phyloP scores from a whole-genome alignment of 306 rosid species.

The Rosa persica region DNA sequence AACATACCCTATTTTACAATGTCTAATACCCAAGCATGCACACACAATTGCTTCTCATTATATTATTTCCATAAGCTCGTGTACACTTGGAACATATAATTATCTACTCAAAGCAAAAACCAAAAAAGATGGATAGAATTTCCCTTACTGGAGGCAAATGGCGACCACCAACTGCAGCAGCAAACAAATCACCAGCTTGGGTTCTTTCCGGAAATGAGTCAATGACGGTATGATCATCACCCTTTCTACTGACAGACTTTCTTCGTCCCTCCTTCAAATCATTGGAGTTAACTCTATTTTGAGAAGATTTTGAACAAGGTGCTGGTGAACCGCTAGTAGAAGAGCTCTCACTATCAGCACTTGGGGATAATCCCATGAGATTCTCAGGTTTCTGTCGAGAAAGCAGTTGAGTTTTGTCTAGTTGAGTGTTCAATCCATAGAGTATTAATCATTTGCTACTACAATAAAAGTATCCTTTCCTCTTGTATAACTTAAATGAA shows the following conservation, averaged over 20 bases:
- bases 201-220: conserved; percentile 63
- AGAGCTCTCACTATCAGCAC: conserved; percentile 57
- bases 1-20: not conserved
- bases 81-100: not conserved
- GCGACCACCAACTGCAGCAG: conserved; percentile 51
- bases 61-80: not conserved
- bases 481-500: conserved; percentile 4
- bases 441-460: not conserved
- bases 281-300: conserved; percentile 40
- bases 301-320: conserved; percentile 50
- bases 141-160: conserved; percentile 60
- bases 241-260: conserved; percentile 60
- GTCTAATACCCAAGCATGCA: not conserved
- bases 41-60: not conserved
- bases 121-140: conserved; percentile 14
- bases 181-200: conserved; percentile 84
- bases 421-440: conserved; percentile 1
- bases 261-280: conserved; percentile 64
- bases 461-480: not conserved
- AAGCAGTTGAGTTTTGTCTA: conserved; percentile 20
- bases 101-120: not conserved
- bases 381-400: conserved; percentile 66
- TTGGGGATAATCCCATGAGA: conserved; percentile 49
- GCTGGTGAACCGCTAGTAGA: conserved; percentile 65
- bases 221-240: conserved; percentile 45